phyloP scores from a whole-genome alignment of 1,284 basidiomycete species.

The Taiwanofungus camphoratus region DNA sequence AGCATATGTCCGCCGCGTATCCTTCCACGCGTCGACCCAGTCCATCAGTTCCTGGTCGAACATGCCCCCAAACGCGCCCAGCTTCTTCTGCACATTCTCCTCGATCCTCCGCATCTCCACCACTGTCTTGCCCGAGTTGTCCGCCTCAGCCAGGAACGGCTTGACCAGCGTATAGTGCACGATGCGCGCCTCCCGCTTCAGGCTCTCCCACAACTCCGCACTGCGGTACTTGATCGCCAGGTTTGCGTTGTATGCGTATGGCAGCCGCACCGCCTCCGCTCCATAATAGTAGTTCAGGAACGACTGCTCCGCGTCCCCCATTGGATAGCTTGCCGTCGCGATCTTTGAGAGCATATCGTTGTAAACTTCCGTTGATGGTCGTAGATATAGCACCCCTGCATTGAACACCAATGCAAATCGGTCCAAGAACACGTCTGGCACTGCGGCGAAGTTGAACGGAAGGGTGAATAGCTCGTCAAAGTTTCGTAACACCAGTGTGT shows the following conservation, averaged over 20 bases:
- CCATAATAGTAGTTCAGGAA: constrained; percentile 43
- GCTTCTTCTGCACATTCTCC: constrained; percentile 19
- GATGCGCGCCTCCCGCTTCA: constrained; percentile 30
- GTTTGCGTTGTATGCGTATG: constrained; percentile 43
- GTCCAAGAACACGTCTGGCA: constrained; percentile 35
- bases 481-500: constrained; percentile 37
- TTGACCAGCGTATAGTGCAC: constrained; percentile 38
- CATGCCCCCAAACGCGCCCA: constrained; percentile 18
- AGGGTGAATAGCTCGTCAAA: constrained; percentile 41
- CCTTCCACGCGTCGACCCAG: constrained; percentile 30
- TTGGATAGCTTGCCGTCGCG: constrained; percentile 27
- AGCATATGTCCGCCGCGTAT: constrained; percentile 20
- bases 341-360: constrained; percentile 30
- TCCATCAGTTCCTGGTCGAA: constrained; percentile 30
- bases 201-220: constrained; percentile 30
- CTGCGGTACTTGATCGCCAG: constrained; percentile 36
- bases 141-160: constrained; percentile 28
- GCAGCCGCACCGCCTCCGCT: constrained; percentile 32
- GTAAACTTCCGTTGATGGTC: constrained; percentile 29
- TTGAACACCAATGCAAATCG: constrained; percentile 37
- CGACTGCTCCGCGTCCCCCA: constrained; percentile 35
- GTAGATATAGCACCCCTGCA: constrained; percentile 36
- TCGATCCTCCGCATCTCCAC: constrained; percentile 23
- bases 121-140: constrained; percentile 16
- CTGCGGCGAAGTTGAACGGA: constrained; percentile 38